Percentiles rank a stretch among this genome's conserved stretches.
phyloP scores from a whole-genome alignment of 1,139 yeast genomes.

The Saccharomycopsis hybrid region DNA sequence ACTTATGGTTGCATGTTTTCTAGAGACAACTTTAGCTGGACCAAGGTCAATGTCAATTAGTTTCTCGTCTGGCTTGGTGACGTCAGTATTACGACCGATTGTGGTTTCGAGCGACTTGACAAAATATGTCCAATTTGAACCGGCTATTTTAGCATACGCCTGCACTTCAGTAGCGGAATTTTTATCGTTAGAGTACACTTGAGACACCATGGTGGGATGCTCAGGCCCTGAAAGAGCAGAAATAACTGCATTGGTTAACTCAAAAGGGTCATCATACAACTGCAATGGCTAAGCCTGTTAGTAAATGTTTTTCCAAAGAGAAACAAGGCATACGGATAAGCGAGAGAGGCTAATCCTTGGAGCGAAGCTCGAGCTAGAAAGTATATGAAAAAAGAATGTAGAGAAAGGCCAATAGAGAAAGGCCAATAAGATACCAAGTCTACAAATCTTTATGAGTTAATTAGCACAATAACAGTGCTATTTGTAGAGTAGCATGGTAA shows the following conservation, averaged over 20 bases:
- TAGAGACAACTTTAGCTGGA: constrained; percentile 91
- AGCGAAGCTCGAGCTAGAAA: too few relatives aligned
- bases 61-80: constrained; percentile 26
- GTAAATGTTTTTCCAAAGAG: background rate
- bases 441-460: too few relatives aligned
- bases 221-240: constrained; percentile 38
- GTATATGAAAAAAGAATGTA: too few relatives aligned
- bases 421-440: too few relatives aligned
- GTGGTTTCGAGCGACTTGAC: constrained; percentile 74
- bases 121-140: constrained; percentile 89
- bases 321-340: too few relatives aligned
- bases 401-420: too few relatives aligned
- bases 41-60: constrained; percentile 83
- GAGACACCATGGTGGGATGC: constrained; percentile 38
- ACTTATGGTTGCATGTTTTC: constrained; percentile 80
- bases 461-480: too few relatives aligned
- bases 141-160: constrained; percentile 48
- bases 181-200: constrained; percentile 55
- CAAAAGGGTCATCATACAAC: constrained; percentile 23
- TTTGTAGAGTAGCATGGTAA: too few relatives aligned
- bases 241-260: constrained; percentile 40
- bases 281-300: background rate
- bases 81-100: constrained; percentile 72
- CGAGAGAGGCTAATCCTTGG: too few relatives aligned
- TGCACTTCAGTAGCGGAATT: constrained; percentile 43